Conservation (phyloP, 2,329 filamentous ascomycete genomes). For the Raffaelea albimanens region DNA sequence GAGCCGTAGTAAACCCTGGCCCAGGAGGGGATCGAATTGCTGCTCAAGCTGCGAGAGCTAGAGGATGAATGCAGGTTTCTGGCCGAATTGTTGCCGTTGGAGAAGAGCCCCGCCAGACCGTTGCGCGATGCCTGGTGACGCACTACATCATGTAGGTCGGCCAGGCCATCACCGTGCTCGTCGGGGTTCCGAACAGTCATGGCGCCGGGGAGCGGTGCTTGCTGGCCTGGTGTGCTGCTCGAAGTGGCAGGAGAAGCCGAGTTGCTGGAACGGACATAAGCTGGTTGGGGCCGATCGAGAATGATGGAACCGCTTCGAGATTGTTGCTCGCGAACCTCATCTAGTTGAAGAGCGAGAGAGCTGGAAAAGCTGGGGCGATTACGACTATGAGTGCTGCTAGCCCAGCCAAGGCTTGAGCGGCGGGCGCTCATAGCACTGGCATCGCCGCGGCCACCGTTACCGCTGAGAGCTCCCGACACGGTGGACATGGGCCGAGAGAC, state of each 20-base stretch:
- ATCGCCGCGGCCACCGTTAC: conserved; percentile 16
- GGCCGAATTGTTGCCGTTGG: conserved; percentile 29
- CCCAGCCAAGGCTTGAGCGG: conserved; percentile 37
- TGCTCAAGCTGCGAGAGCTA: conserved; percentile 34
- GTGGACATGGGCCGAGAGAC: conserved; percentile 38
- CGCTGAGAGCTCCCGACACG: conserved; percentile 26
- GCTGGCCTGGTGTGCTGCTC: conserved; percentile 24
- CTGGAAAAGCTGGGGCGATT: conserved; percentile 50
- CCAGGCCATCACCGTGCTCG: conserved; percentile 55
- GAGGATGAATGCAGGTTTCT: conserved; percentile 41
- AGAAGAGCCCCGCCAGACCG: conserved; percentile 42
- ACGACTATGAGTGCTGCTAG: conserved; percentile 38
- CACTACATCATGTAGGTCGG: conserved; percentile 45
- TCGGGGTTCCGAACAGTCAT: conserved; percentile 48
- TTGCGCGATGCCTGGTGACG: conserved; percentile 45
- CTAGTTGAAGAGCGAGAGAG: conserved; percentile 35
- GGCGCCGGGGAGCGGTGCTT: conserved; percentile 21
- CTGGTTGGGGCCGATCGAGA: conserved; percentile 38
- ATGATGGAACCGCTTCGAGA: conserved; percentile 30
- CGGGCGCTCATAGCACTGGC: conserved; percentile 24
- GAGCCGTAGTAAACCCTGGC: conserved; percentile 63
- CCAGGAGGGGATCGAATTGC: conserved; percentile 41
- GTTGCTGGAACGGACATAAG: conserved; percentile 22
- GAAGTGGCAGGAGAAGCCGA: conserved; percentile 3
- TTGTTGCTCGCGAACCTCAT: conserved; percentile 19